These are phyloP conservation scores for Phialophora expanda DNA, from an alignment of 2,329 filamentous ascomycete genomes.

Conservation along the genomic window DNA sequence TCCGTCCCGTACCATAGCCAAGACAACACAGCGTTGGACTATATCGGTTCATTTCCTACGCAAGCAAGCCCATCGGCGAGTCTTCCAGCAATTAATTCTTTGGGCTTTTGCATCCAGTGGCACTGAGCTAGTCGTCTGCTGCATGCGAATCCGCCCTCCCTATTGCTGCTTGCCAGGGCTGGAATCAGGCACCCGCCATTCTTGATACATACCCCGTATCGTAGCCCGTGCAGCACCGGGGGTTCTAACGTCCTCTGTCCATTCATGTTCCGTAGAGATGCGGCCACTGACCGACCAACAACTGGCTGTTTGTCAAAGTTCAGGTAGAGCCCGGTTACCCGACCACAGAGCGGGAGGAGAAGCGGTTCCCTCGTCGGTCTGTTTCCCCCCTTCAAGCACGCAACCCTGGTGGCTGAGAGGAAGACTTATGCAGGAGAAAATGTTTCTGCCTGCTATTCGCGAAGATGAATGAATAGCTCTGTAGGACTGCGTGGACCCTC, in stretches of 20 bases:
- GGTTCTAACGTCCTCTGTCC: not conserved
- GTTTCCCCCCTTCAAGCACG: not conserved
- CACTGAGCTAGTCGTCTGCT: not conserved
- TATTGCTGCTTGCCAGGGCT: not conserved
- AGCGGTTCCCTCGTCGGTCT: not conserved
- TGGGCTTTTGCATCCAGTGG: not conserved
- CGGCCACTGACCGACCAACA: not conserved
- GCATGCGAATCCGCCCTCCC: not conserved
- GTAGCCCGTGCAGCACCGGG: not conserved
- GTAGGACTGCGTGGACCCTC: not conserved
- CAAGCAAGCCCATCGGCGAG: not conserved
- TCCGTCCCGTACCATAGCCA: not conserved
- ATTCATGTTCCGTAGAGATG: not conserved
- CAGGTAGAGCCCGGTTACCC: not conserved
- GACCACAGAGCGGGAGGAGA: not conserved
- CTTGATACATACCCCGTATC: not conserved
- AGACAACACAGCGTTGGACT: not conserved
- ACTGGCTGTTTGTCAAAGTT: not conserved
- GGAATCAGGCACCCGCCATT: conserved; percentile 12
- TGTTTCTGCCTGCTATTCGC: conserved; percentile 3
- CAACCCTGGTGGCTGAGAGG: conserved; percentile 1
- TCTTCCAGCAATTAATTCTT: not conserved
- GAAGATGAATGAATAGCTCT: not conserved
- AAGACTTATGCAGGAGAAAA: not conserved
- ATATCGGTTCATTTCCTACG: not conserved